Percentiles rank a stretch among this genome's conserved stretches.
Conservation (phyloP, 805 yeast species). For the Ascoidea rubescens region DNA sequence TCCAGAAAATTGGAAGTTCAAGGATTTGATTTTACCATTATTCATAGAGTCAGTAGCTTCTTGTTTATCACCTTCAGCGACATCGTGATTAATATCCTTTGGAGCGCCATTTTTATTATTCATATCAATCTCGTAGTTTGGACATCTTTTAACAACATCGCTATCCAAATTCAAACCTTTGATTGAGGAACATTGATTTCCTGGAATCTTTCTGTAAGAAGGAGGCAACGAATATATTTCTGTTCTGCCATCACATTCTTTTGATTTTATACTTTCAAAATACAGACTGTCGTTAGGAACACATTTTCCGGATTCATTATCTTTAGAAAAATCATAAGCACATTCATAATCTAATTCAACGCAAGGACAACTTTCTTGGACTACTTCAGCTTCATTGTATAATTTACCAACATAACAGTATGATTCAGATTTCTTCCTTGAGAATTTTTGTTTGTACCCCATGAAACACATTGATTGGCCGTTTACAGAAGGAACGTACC, state of each 20-base stretch:
- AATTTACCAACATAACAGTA: slow-evolving; percentile 26
- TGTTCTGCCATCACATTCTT: slow-evolving; percentile 7
- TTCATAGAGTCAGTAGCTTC: slow-evolving; percentile 3
- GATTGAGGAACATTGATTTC: slow-evolving; percentile 24
- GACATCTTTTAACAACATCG: slow-evolving; percentile 5
- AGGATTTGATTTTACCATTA: not conserved
- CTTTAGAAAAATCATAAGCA: slow-evolving; percentile 30
- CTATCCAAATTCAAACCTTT: slow-evolving; percentile 3
- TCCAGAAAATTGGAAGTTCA: slow-evolving; percentile 1
- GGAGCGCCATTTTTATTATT: too few relatives aligned
- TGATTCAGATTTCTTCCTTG: slow-evolving; percentile 48
- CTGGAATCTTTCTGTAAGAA: slow-evolving; percentile 26
- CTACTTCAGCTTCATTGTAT: slow-evolving; percentile 9
- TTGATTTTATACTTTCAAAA: not conserved
- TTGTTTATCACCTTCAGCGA: slow-evolving; percentile 3
- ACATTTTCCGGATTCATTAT: slow-evolving; percentile 28
- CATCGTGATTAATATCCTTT: not conserved
- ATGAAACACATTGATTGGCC: slow-evolving; percentile 35
- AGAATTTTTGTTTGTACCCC: slow-evolving; percentile 52
- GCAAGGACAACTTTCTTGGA: slow-evolving; percentile 50
- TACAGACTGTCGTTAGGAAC: slow-evolving; percentile 17
- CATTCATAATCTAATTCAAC: slow-evolving; percentile 55
- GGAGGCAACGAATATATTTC: slow-evolving; percentile 5
- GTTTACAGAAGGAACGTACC: slow-evolving; percentile 46
- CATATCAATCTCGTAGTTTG: not conserved